Conservation (phyloP, 257 asterid genomes). For the Nicotiana knightiana region DNA sequence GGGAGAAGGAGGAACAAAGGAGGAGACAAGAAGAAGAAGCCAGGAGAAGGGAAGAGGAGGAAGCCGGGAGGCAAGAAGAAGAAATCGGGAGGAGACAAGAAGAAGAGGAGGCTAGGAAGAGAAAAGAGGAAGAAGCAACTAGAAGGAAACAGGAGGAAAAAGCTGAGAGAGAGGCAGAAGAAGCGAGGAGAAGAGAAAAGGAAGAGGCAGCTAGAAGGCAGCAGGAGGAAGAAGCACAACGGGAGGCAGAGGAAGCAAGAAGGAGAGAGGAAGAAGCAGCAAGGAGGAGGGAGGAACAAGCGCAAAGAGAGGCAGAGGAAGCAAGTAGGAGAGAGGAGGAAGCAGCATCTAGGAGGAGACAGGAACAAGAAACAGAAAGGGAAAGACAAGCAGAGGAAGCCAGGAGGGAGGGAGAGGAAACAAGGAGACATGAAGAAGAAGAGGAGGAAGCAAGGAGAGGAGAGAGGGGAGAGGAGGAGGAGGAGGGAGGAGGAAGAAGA, state of each 20-base stretch:
- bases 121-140: not conserved
- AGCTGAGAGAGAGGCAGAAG: not conserved
- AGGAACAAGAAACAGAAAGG: not conserved
- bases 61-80: not conserved
- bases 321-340: not conserved
- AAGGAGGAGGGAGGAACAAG: not conserved
- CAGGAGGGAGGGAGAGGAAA: not conserved
- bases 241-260: not conserved
- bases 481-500: not conserved
- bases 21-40: slow-evolving; percentile 12
- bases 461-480: slow-evolving; percentile 11
- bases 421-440: slow-evolving; percentile 12
- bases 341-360: not conserved
- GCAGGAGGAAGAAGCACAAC: not conserved
- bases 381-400: not conserved
- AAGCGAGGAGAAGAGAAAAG: slow-evolving; percentile 12
- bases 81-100: slow-evolving; percentile 2
- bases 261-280: not conserved
- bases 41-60: not conserved
- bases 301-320: not conserved
- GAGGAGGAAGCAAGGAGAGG: slow-evolving; percentile 4
- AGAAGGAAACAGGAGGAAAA: slow-evolving; percentile 3
- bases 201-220: not conserved
- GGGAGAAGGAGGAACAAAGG: not conserved
- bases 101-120: slow-evolving; percentile 2